phyloP scores from a whole-genome alignment of 2,329 filamentous ascomycete genomes.

The Didymella pomorum region DNA sequence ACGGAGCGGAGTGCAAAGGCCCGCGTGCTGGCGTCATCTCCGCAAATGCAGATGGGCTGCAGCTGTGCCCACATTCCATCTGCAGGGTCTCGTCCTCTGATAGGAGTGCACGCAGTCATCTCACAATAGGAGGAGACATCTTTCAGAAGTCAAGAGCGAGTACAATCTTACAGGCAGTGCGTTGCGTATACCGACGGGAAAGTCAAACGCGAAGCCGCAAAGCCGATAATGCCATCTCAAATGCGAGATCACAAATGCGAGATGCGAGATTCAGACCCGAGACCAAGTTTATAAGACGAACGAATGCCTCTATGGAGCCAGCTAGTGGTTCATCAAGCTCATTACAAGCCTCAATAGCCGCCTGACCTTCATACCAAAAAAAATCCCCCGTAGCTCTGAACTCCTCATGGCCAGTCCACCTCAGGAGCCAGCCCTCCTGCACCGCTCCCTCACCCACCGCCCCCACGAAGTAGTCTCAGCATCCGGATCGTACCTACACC shows the following conservation, averaged over 20 bases:
- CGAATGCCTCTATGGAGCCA: neutral
- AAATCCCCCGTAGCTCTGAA: no score
- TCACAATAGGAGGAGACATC: no score
- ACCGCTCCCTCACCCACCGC: neutral
- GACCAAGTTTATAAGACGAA: neutral
- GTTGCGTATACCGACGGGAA: neutral
- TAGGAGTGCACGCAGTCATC: no score
- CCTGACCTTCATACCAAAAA: neutral
- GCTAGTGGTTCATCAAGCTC: no score
- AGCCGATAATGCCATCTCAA: neutral
- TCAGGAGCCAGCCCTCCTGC: neutral
- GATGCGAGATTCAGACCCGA: neutral
- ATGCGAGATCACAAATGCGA: neutral
- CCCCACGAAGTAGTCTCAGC: neutral
- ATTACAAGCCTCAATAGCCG: no score
- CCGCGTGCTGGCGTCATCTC: slow-evolving; percentile 31
- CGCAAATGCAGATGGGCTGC: slow-evolving; percentile 8
- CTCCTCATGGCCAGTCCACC: neutral
- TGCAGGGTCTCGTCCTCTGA: slow-evolving; percentile 2
- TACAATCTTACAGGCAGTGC: neutral
- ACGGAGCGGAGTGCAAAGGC: slow-evolving; percentile 18
- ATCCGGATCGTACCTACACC: neutral
- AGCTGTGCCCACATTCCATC: slow-evolving; percentile 3
- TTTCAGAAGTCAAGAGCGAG: no score
- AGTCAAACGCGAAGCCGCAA: neutral